phyloP scores from a whole-genome alignment of 352 stramenopile genomes.

The Phytopythium vexans region DNA sequence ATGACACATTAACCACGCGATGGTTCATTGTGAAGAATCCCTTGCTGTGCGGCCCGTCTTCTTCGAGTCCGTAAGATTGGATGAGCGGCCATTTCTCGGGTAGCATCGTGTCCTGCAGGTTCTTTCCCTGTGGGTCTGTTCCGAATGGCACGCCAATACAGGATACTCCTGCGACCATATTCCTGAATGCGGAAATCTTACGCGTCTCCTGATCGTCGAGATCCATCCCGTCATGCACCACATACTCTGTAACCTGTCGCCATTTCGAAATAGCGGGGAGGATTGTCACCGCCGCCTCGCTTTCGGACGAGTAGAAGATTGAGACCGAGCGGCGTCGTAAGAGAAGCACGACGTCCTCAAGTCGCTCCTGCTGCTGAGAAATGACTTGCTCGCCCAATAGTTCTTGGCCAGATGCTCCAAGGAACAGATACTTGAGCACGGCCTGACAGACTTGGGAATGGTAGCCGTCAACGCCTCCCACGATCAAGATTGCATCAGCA shows the following conservation, averaged over 20 bases:
- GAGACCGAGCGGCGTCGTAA: constrained; percentile 31
- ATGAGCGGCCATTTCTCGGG: constrained; percentile 75
- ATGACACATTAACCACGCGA: constrained; percentile 51
- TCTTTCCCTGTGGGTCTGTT: constrained; percentile 16
- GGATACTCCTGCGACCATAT: constrained; percentile 46
- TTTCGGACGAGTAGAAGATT: constrained; percentile 71
- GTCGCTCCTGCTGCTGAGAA: constrained; percentile 50
- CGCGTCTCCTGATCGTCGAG: constrained; percentile 59
- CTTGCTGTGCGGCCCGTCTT: constrained; percentile 18
- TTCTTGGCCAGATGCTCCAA: constrained; percentile 66
- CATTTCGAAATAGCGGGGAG: constrained; percentile 65
- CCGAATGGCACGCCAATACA: constrained; percentile 63
- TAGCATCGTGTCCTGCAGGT: constrained; percentile 51
- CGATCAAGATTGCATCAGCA: constrained; percentile 56
- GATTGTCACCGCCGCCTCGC: constrained; percentile 56
- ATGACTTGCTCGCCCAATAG: constrained; percentile 75
- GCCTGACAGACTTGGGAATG: constrained; percentile 61
- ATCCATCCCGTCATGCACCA: constrained; percentile 63
- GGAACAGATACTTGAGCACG: constrained; percentile 73
- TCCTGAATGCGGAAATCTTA: constrained; percentile 66
- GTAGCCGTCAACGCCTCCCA: constrained; percentile 69
- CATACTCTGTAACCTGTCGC: constrained; percentile 62
- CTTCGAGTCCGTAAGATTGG: constrained; percentile 64
- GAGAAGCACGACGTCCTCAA: constrained; percentile 72
- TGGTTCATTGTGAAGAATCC: constrained; percentile 84